Conservation (phyloP, 2,329 filamentous ascomycete genomes). For the Calonectria leucothoes region DNA sequence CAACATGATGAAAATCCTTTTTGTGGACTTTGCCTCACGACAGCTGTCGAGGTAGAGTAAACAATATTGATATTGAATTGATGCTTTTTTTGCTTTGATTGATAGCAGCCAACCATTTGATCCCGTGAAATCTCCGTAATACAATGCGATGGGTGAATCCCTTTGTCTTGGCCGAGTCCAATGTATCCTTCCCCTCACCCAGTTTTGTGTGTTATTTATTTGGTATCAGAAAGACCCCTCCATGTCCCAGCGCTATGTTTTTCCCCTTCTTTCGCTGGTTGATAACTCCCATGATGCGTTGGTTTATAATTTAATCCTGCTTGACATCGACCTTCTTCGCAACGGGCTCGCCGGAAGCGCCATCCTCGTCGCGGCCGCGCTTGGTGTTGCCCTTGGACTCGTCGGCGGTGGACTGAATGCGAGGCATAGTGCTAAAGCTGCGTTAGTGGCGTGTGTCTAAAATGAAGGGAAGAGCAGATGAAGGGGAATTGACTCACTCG, state of each 20-base stretch:
- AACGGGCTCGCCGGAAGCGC: constrained; percentile 55
- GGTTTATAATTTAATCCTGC: constrained; percentile 39
- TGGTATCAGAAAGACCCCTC: constrained; percentile 36
- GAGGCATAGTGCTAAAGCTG: constrained; percentile 43
- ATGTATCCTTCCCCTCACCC: constrained; percentile 12
- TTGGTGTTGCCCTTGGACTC: constrained; percentile 57
- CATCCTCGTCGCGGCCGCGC: constrained; percentile 66
- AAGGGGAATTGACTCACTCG: constrained; percentile 34
- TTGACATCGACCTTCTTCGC: constrained; percentile 73
- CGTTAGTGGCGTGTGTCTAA: constrained; percentile 24
- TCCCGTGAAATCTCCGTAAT: constrained; percentile 37
- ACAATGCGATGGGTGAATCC: constrained; percentile 35
- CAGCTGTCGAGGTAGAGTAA: neutral
- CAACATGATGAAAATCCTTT: neutral
- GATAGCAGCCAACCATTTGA: constrained; percentile 24
- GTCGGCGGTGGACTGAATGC: constrained; percentile 59
- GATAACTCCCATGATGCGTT: constrained; percentile 1
- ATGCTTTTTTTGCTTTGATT: constrained; percentile 27
- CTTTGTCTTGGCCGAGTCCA: constrained; percentile 21
- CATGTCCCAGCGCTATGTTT: constrained; percentile 6
- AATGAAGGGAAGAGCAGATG: neutral
- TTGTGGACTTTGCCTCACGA: neutral
- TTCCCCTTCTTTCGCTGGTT: neutral
- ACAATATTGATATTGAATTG: neutral
- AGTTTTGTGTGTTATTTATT: constrained; percentile 18